These are phyloP conservation scores for Coemansia reversa DNA, from an alignment of 192 early-diverging fungal species.

Conservation along the genomic window DNA sequence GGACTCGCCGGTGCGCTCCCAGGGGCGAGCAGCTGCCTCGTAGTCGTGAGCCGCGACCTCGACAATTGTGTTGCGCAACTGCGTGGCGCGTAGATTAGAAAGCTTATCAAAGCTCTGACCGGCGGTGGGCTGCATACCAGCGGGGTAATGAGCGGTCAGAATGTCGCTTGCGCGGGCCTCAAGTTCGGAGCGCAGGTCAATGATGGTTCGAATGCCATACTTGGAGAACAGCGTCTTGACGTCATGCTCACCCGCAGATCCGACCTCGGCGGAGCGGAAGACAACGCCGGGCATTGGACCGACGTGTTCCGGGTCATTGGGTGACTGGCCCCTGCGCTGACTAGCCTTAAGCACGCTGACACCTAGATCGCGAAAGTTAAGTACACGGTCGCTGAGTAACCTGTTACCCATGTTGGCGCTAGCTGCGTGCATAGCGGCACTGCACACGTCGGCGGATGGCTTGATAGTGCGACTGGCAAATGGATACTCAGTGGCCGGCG, in stretches of 20 bases:
- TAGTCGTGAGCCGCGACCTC: constrained; percentile 53
- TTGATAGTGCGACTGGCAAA: constrained; percentile 12
- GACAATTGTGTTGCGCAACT: constrained; percentile 47
- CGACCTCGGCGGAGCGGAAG: constrained; percentile 53
- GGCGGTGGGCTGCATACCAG: constrained; percentile 45
- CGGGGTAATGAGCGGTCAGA: constrained; percentile 45
- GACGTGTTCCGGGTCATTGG: constrained; percentile 13
- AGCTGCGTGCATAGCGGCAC: constrained; percentile 33
- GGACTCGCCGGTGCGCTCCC: constrained; percentile 50
- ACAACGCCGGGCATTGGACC: constrained; percentile 53
- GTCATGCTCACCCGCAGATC: constrained; percentile 45
- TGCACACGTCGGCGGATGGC: constrained; percentile 28
- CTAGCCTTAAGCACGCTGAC: constrained; percentile 40
- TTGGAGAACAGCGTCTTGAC: constrained; percentile 46
- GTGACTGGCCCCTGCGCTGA: constrained; percentile 19
- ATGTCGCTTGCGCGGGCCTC: constrained; percentile 51
- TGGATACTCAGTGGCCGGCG: background rate
- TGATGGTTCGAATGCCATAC: constrained; percentile 56
- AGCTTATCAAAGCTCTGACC: constrained; percentile 48
- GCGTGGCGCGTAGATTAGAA: constrained; percentile 24
- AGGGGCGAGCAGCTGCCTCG: constrained; percentile 43
- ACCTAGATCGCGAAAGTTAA: constrained; percentile 53
- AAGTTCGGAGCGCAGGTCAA: constrained; percentile 52
- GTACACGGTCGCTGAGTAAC: constrained; percentile 45
- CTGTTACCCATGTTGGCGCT: constrained; percentile 14